Conservation (phyloP, 306 rosid species). For the Senna tora region DNA sequence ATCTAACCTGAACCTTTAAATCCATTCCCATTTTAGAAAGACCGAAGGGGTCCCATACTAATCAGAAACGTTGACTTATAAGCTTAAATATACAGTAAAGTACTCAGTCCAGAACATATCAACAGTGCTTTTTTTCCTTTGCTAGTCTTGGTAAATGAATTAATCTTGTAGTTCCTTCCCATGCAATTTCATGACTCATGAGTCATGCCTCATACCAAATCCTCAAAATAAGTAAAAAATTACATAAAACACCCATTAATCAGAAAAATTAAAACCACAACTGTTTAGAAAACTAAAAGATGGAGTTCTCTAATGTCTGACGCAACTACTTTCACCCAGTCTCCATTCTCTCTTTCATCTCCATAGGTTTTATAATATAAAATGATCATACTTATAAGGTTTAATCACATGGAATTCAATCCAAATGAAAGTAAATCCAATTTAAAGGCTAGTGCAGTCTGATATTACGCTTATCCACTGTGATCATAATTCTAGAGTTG, state of each 20-base stretch:
- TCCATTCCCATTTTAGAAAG: neutral
- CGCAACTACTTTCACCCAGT: neutral
- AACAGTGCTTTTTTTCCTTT: neutral
- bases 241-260: conserved; percentile 12
- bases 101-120: neutral
- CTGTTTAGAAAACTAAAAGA: neutral
- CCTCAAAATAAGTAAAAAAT: neutral
- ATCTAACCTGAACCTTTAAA: neutral
- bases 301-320: neutral
- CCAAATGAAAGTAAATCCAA: conserved; percentile 4
- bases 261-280: neutral
- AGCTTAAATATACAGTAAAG: neutral
- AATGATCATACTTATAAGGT: neutral
- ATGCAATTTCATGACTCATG: conserved; percentile 11
- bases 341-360: neutral
- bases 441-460: conserved; percentile 5
- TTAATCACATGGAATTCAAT: conserved; percentile 1
- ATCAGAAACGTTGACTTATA: neutral
- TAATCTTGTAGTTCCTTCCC: neutral
- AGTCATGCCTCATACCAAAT: neutral
- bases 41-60: neutral
- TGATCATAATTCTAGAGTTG: too few species aligned
- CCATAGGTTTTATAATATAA: neutral
- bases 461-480: too few species aligned
- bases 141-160: neutral